Conservation (phyloP, 2,329 filamentous ascomycete genomes). For the Pseudohalonectria lignicola region DNA sequence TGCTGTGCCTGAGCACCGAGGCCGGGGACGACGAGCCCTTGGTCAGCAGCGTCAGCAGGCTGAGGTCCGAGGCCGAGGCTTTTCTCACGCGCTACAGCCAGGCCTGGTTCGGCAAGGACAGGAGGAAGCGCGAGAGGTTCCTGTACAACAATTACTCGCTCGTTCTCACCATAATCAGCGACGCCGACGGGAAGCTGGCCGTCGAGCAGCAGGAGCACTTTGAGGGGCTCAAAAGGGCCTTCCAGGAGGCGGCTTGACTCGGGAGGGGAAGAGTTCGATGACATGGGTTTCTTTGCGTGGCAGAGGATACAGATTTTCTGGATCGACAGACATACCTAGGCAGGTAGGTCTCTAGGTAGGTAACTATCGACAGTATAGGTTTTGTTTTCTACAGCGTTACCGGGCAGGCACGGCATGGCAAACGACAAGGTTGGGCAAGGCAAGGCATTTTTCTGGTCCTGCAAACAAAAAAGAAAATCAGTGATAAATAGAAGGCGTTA, state of each 20-base stretch:
- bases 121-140: slow-evolving; percentile 75
- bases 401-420: no score
- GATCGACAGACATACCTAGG: no score
- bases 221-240: slow-evolving; percentile 50
- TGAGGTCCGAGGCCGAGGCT: slow-evolving; percentile 72
- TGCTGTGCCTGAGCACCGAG: slow-evolving; percentile 74
- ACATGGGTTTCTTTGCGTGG: no score
- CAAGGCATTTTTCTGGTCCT: no score
- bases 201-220: slow-evolving; percentile 68
- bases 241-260: slow-evolving; percentile 33
- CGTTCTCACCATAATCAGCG: slow-evolving; percentile 83
- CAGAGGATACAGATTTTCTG: no score
- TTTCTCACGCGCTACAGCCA: slow-evolving; percentile 73
- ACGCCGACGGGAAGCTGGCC: slow-evolving; percentile 61
- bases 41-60: slow-evolving; percentile 62
- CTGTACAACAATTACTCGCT: slow-evolving; percentile 94
- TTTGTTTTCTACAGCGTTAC: background rate
- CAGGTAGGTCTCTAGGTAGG: no score
- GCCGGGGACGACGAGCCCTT: slow-evolving; percentile 93
- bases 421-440: no score
- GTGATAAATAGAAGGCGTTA: no score
- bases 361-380: no score
- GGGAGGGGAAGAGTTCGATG: no score
- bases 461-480: no score
- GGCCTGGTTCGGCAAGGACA: slow-evolving; percentile 54